Conservation (phyloP, 2,329 filamentous ascomycete species). For the Blastomyces parvus region DNA sequence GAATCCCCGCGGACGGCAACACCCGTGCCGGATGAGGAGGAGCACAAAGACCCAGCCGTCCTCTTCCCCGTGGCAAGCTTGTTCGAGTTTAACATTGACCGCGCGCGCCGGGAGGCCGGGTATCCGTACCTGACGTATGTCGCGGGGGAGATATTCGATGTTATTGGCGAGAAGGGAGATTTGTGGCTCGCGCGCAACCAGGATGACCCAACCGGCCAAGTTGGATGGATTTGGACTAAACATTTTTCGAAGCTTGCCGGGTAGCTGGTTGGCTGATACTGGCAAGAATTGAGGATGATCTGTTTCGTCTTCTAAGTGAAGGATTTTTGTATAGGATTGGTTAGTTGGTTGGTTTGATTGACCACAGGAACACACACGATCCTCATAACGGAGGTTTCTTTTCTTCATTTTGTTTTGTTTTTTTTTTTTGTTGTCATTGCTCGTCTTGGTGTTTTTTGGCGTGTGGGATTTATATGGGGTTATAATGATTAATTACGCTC, state of each 20-base stretch:
- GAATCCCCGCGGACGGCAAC: constrained; percentile 43
- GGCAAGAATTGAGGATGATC: not conserved
- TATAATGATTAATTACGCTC: constrained; percentile 1
- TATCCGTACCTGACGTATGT: constrained; percentile 96
- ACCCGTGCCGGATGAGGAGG: constrained; percentile 2
- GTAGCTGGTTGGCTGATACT: constrained; percentile 1
- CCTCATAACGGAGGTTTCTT: not conserved
- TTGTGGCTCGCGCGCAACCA: constrained; percentile 97
- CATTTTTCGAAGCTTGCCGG: constrained; percentile 62
- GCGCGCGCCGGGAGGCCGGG: constrained; percentile 80
- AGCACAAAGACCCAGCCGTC: constrained; percentile 44
- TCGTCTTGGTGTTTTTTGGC: not conserved
- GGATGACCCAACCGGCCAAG: constrained; percentile 66
- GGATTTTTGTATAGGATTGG: not conserved
- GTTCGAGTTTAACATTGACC: constrained; percentile 95
- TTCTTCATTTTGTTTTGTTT: not conserved
- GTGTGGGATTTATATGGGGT: not conserved
- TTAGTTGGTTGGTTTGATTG: no score
- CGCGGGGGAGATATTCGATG: constrained; percentile 85
- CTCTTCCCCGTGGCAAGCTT: constrained; percentile 87
- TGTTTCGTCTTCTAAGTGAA: not conserved
- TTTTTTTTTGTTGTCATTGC: not conserved
- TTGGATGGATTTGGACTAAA: constrained; percentile 99
- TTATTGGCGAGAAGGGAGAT: constrained; percentile 94
- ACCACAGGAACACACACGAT: not conserved